Conservation (phyloP, 495 filamentous ascomycete genomes). For the Collariella sp. region DNA sequence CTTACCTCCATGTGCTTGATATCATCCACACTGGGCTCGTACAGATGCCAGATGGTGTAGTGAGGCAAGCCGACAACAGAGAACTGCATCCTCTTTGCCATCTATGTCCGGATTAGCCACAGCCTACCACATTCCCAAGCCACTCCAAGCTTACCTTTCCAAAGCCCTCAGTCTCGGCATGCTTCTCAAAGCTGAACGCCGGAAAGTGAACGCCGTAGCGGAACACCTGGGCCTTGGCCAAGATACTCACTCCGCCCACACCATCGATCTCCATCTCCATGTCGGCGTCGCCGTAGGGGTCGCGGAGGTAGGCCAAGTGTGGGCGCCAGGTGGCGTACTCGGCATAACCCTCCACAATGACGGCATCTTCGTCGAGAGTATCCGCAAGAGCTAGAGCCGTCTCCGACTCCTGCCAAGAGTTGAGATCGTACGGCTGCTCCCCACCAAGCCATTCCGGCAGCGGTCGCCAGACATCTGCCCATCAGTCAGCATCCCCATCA, state of each 20-base stretch:
- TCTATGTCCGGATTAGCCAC: slow-evolving; percentile 50
- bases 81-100: slow-evolving; percentile 92
- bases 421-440: slow-evolving; percentile 97
- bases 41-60: slow-evolving; percentile 99
- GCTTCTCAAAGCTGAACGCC: slow-evolving; percentile 97
- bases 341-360: slow-evolving; percentile 98
- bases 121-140: neutral
- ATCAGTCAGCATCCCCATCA: slow-evolving; percentile 3
- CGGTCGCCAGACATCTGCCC: slow-evolving; percentile 90
- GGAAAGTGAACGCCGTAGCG: slow-evolving; percentile 94
- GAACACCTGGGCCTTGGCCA: slow-evolving; percentile 94
- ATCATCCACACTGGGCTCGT: slow-evolving; percentile 96
- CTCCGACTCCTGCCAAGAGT: slow-evolving; percentile 99
- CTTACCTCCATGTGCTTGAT: slow-evolving; percentile 87
- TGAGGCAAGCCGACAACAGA: slow-evolving; percentile 96
- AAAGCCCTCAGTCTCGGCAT: slow-evolving; percentile 97
- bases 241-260: slow-evolving; percentile 92
- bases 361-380: slow-evolving; percentile 93
- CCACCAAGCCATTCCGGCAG: slow-evolving; percentile 98
- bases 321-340: slow-evolving; percentile 99
- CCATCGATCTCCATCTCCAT: slow-evolving; percentile 99
- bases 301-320: slow-evolving; percentile 92
- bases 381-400: slow-evolving; percentile 91
- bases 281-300: slow-evolving; percentile 95
- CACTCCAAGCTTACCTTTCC: slow-evolving; percentile 65